A percentile compares a stretch with the other conserved stretches of the same genome.
phyloP scores from a whole-genome alignment of 2,329 filamentous ascomycete genomes.

The Talaromyces sp. region DNA sequence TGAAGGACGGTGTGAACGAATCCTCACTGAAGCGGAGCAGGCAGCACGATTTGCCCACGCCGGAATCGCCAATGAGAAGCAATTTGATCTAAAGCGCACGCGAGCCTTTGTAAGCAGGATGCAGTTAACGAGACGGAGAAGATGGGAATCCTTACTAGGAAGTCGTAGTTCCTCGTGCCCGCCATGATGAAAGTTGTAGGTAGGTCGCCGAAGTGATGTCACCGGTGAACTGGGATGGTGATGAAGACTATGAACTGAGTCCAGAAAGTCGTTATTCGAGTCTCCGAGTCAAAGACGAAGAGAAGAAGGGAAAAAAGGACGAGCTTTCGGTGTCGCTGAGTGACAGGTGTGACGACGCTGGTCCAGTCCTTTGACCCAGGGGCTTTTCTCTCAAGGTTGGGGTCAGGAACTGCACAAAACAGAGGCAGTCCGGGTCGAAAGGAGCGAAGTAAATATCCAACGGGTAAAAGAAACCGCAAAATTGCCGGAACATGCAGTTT shows the following conservation, averaged over 20 bases:
- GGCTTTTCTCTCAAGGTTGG: not conserved
- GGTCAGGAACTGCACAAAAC: not conserved
- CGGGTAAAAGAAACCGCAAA: not conserved
- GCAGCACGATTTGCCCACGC: slow-evolving; percentile 96
- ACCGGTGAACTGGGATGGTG: not conserved
- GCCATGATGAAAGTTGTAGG: slow-evolving; percentile 59
- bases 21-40: slow-evolving; percentile 95
- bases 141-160: slow-evolving; percentile 65
- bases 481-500: not conserved
- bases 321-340: not conserved
- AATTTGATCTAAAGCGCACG: slow-evolving; percentile 77
- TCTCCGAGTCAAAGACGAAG: not conserved
- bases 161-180: slow-evolving; percentile 97
- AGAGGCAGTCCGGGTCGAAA: not conserved
- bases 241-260: not conserved
- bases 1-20: slow-evolving; percentile 95
- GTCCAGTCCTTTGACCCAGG: not conserved
- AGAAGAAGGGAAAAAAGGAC: not conserved
- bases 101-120: not conserved
- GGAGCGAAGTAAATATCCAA: not conserved
- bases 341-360: not conserved
- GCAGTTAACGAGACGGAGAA: not conserved
- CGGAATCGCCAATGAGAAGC: slow-evolving; percentile 91
- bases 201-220: slow-evolving; percentile 4
- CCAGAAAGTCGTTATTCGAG: not conserved